Conservation (phyloP, 257 asterid genomes). For the Solanum chilense region DNA sequence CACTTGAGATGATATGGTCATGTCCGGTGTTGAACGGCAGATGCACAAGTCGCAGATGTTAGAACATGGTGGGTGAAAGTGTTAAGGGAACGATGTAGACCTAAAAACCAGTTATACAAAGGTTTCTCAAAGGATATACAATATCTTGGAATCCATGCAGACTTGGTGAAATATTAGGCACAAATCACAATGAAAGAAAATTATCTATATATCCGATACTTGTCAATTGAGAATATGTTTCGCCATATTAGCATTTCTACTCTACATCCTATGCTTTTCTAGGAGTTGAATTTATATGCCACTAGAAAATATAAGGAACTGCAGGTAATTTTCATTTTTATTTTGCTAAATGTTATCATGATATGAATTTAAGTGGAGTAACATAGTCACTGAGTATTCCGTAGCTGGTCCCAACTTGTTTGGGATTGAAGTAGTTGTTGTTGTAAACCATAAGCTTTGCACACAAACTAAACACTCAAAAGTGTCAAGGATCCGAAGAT, state of each 20-base stretch:
- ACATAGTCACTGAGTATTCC: not conserved
- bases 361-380: not conserved
- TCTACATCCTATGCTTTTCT: not conserved
- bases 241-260: not conserved
- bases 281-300: not conserved
- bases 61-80: not conserved
- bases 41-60: not conserved
- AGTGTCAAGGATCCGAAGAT: not conserved
- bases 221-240: not conserved
- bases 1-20: not conserved
- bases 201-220: not conserved
- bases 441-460: not conserved
- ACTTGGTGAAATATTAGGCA: not conserved
- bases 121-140: not conserved
- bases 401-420: not conserved
- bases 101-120: not conserved
- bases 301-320: not conserved
- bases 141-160: not conserved
- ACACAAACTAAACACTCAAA: not conserved
- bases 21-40: not conserved
- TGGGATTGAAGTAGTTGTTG: not conserved
- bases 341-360: not conserved
- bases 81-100: not conserved
- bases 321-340: not conserved
- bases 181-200: not conserved